These are phyloP conservation scores for Cystobasidium sp. DNA, from an alignment of 1,284 basidiomycete species.

Conservation along the genomic window DNA sequence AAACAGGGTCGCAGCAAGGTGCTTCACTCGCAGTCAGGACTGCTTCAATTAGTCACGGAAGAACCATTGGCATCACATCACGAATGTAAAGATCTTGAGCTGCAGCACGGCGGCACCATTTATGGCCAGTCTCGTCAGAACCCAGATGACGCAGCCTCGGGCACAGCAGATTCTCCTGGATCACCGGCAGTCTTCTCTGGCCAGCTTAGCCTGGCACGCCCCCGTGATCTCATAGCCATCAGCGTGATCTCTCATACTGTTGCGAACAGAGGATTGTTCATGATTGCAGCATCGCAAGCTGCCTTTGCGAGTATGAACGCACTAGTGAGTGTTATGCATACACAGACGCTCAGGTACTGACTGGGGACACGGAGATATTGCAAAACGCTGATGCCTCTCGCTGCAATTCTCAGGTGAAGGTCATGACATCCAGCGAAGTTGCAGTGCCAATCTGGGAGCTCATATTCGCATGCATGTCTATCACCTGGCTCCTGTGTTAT, in stretches of 20 bases:
- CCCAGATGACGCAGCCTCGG: too few relatives aligned
- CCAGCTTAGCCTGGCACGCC: too few relatives aligned
- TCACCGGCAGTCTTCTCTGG: too few relatives aligned
- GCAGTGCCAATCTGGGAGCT: constrained; percentile 50
- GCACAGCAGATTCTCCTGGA: too few relatives aligned
- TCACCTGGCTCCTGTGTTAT: constrained; percentile 46
- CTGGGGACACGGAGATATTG: background rate
- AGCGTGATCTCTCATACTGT: too few relatives aligned
- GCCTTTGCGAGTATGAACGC: constrained; percentile 42
- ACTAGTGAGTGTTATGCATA: constrained; percentile 9
- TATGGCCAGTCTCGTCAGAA: too few relatives aligned
- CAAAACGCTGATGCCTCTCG: background rate
- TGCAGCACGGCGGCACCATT: too few relatives aligned
- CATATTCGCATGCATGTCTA: constrained; percentile 50
- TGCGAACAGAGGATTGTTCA: constrained; percentile 34
- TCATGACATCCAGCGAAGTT: constrained; percentile 43
- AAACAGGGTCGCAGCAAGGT: background rate
- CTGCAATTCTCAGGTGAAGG: constrained; percentile 23
- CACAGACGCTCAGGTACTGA: background rate
- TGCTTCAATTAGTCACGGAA: background rate
- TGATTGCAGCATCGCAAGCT: constrained; percentile 36
- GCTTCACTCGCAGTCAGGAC: background rate
- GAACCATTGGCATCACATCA: too few relatives aligned
- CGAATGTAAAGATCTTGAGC: too few relatives aligned
- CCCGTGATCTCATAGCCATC: too few relatives aligned